Base-by-base conservation (phyloP, 306 rosid genomes). In the Gleditsia sinensis region DNA sequence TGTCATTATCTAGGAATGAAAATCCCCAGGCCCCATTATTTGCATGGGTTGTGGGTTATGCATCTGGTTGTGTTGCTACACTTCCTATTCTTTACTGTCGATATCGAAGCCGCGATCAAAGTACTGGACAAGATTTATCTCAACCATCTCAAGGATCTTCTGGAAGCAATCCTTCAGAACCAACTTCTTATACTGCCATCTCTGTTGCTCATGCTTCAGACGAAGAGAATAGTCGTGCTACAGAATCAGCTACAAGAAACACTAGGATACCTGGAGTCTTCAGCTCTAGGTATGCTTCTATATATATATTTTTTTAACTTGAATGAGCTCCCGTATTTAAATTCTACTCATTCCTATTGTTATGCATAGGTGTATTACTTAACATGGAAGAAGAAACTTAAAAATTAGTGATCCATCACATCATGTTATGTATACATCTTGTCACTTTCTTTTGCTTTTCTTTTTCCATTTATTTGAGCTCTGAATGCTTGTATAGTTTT, bases 31-130 rank as follows among this genome's bases (percentile, higher is more conserved):
- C 87, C 39, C 90, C 87, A 3, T 58, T 86, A 70, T 86, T 86
- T 53, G 86, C 80, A 8, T 86, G 90, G 90, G 19, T 86, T 39
- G 84, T 81, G 78, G 90, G 90, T 46, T 86, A 86, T 72, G 88
- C 90, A 67, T 86, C 87, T 24, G 88, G 90, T 28, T 86, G 90
- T 78, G 84, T 83, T 78, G 90, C 90, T 40, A 83, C 85, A 37
- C 84, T 86, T 67, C 90, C 90, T 54, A 64, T 86, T 67, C 86
- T 83, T 20, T 86, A 80, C 61, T 81, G 82, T 80, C 86, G 90
- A 9, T 86, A 78, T 63, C 80, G 56, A 56, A 83, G 75, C 43
- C 84, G 86, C 73, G 48, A 83, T 49, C 84, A 71, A 37, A 50
- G 54, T 36, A 27, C 50, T 8, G 82, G 79, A 67, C 88, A 56